Percentiles rank a stretch among this genome's conserved stretches.
These are phyloP conservation scores for Aeschynomene evenia DNA, from an alignment of 306 rosid genomes.

Conservation along the genomic window DNA sequence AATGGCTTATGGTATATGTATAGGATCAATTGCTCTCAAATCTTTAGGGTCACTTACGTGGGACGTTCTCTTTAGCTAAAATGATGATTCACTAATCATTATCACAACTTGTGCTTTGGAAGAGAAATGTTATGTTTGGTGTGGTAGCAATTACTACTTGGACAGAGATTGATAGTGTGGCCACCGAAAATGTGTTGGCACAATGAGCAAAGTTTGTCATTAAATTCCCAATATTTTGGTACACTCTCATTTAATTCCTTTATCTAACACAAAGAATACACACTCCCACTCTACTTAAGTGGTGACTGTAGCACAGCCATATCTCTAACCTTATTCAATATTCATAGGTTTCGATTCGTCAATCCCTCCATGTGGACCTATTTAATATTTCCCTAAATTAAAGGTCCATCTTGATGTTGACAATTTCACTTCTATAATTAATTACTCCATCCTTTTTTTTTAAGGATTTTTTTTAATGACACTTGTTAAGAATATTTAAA, in stretches of 20 bases:
- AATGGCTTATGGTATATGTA: neutral
- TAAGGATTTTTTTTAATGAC: too few relatives aligned
- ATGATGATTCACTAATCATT: neutral
- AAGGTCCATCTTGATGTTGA: slow-evolving; percentile 35
- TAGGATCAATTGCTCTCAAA: neutral
- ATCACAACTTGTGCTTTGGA: neutral
- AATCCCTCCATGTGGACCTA: slow-evolving; percentile 5
- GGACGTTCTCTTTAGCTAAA: neutral
- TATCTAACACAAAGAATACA: neutral
- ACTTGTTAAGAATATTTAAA: too few relatives aligned
- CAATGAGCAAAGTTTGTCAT: neutral
- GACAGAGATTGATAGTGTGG: neutral
- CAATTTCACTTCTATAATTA: too few relatives aligned
- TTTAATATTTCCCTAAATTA: neutral
- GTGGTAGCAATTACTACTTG: slow-evolving; percentile 6
- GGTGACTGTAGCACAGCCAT: slow-evolving; percentile 3
- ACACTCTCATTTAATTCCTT: neutral
- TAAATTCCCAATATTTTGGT: neutral
- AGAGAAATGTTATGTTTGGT: neutral
- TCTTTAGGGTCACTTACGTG: neutral
- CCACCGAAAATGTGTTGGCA: neutral
- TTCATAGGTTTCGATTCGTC: neutral
- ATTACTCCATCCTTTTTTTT: too few relatives aligned
- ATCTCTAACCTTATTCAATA: neutral
- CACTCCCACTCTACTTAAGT: neutral